Percentiles rank a stretch among this genome's conserved stretches.
Conservation (phyloP, 2,329 filamentous ascomycete genomes). For the Lasiodiplodia gonubiensis region DNA sequence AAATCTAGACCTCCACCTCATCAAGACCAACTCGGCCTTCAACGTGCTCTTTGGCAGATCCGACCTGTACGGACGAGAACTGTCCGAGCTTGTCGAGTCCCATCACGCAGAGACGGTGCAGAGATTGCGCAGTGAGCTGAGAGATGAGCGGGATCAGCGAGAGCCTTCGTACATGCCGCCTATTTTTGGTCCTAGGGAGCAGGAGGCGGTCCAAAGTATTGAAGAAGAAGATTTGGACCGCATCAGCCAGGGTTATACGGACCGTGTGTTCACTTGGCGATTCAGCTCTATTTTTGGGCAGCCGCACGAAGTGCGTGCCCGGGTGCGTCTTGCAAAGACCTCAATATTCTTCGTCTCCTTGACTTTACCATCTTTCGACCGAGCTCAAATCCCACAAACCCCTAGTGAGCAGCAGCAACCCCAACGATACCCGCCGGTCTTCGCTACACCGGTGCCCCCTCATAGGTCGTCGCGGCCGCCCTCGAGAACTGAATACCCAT, state of each 20-base stretch:
- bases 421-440: conserved; percentile 6
- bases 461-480: conserved; percentile 6
- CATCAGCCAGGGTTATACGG: conserved; percentile 51
- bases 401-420: conserved; percentile 1
- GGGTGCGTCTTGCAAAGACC: conserved; percentile 45
- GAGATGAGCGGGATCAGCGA: conserved; percentile 53
- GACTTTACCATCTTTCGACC: conserved; percentile 31
- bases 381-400: background rate
- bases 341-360: conserved; percentile 46
- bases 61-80: conserved; percentile 46
- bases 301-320: conserved; percentile 37
- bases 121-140: conserved; percentile 51
- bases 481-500: conserved; percentile 22
- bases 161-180: conserved; percentile 59
- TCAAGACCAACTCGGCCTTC: conserved; percentile 54
- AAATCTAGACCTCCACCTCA: conserved; percentile 54
- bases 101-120: conserved; percentile 51
- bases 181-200: conserved; percentile 50
- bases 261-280: conserved; percentile 36
- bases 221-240: conserved; percentile 51
- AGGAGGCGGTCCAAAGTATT: conserved; percentile 51
- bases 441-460: conserved; percentile 15
- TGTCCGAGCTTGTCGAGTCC: conserved; percentile 52
- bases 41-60: conserved; percentile 49
- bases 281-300: conserved; percentile 18